Conservation (phyloP, 2,329 filamentous ascomycete genomes). For the Colletotrichum spaethianum region DNA sequence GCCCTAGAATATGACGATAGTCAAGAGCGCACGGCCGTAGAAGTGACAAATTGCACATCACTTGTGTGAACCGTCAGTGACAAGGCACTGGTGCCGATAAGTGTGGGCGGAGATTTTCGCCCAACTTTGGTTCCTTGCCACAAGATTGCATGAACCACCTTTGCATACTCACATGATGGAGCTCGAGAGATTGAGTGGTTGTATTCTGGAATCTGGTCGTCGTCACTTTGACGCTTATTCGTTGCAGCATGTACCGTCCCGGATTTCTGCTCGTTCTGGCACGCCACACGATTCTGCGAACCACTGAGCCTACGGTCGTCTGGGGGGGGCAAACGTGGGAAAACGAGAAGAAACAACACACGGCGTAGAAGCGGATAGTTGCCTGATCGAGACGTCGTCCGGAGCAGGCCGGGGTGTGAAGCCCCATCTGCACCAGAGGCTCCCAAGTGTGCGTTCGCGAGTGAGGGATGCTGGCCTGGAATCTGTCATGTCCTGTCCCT, state of each 20-base stretch:
- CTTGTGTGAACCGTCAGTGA: neutral
- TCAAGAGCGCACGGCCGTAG: slow-evolving; percentile 3
- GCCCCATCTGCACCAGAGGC: slow-evolving; percentile 9
- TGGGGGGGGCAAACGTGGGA: neutral
- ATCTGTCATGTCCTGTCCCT: slow-evolving; percentile 19
- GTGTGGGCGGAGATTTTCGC: slow-evolving; percentile 7
- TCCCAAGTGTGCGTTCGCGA: neutral
- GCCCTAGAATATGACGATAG: neutral
- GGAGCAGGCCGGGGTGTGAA: slow-evolving; percentile 18
- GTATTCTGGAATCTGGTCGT: slow-evolving; percentile 1
- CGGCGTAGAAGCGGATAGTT: slow-evolving; percentile 1
- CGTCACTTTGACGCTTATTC: slow-evolving; percentile 9
- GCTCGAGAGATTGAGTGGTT: slow-evolving; percentile 5
- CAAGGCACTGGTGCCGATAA: slow-evolving; percentile 3
- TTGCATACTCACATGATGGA: slow-evolving; percentile 9
- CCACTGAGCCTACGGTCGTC: neutral
- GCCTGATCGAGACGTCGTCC: slow-evolving; percentile 25
- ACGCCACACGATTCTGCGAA: slow-evolving; percentile 10
- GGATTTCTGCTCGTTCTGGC: slow-evolving; percentile 4
- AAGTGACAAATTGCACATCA: slow-evolving; percentile 17
- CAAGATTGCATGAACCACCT: slow-evolving; percentile 10
- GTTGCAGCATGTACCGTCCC: slow-evolving; percentile 21
- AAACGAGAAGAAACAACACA: neutral
- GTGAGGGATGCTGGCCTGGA: neutral
- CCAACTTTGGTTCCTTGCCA: slow-evolving; percentile 2